Evolutionary conservation across 805 yeast species (phyloP).

Genomic region (Sugiyamaella lignohabitans): DNA sequence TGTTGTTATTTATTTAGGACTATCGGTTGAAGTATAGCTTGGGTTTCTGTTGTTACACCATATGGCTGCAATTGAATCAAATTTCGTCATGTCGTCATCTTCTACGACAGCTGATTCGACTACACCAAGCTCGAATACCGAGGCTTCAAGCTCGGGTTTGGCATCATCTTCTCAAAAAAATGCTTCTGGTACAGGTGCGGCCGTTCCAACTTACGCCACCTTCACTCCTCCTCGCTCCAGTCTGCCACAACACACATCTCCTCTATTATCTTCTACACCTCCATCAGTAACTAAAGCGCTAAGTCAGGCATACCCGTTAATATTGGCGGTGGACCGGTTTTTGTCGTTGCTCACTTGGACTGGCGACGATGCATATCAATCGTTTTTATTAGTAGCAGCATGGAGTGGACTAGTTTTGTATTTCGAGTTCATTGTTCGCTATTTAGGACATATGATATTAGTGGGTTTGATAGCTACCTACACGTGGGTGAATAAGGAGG

Average conservation of each 20-base stretch:
- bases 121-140: background rate
- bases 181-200: constrained; percentile 1
- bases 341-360: constrained; percentile 87
- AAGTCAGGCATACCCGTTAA: constrained; percentile 77
- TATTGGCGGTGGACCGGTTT: constrained; percentile 61
- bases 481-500: constrained; percentile 22
- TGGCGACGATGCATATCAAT: constrained; percentile 71
- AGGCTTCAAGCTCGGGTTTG: background rate
- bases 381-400: constrained; percentile 51
- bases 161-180: background rate
- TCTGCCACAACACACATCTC: constrained; percentile 56
- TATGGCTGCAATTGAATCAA: constrained; percentile 12
- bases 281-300: constrained; percentile 82
- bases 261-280: constrained; percentile 82
- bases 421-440: constrained; percentile 70
- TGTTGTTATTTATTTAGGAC: background rate
- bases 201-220: constrained; percentile 30
- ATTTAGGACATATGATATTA: constrained; percentile 72
- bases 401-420: constrained; percentile 61
- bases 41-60: background rate
- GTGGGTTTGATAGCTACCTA: constrained; percentile 35
- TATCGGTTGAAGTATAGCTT: constrained; percentile 1
- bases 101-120: background rate
- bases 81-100: constrained; percentile 7
- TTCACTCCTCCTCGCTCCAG: constrained; percentile 31